Evolutionary conservation across 495 filamentous ascomycete species (phyloP).

Genomic region (Penicillium crystallinum): DNA sequence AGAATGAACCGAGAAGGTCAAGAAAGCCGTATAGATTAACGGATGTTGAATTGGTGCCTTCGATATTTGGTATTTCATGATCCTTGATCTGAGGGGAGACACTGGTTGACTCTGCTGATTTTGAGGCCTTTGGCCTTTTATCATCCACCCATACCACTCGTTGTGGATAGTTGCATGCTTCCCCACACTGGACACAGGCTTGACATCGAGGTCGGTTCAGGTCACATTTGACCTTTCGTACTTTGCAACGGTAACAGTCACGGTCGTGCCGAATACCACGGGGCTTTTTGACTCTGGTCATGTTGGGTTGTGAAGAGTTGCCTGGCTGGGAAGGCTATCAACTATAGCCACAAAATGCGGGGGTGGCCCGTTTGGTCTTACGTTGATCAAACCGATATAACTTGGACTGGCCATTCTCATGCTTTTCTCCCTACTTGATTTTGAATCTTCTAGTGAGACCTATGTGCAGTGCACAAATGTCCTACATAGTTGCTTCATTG

Average conservation of each 20-base stretch:
- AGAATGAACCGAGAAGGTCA: slow-evolving; percentile 27
- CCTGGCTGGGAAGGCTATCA: not conserved
- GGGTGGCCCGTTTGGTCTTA: not conserved
- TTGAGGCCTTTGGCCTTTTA: slow-evolving; percentile 4
- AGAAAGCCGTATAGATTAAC: slow-evolving; percentile 32
- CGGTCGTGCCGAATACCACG: slow-evolving; percentile 33
- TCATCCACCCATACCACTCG: slow-evolving; percentile 30
- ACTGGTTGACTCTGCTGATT: slow-evolving; percentile 1
- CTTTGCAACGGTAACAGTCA: slow-evolving; percentile 27
- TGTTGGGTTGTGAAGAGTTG: not conserved
- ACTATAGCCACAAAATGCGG: slow-evolving; percentile 1
- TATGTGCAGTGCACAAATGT: too few species aligned
- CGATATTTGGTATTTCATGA: not conserved
- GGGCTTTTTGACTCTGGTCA: slow-evolving; percentile 24
- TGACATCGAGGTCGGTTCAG: slow-evolving; percentile 30
- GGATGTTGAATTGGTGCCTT: slow-evolving; percentile 4
- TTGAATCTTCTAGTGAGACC: not conserved
- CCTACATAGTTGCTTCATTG: too few species aligned
- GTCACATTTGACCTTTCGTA: slow-evolving; percentile 29
- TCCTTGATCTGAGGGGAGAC: not conserved
- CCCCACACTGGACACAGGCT: slow-evolving; percentile 19
- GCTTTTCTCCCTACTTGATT: too few species aligned
- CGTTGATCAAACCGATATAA: not conserved
- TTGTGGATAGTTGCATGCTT: slow-evolving; percentile 27
- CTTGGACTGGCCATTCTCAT: not conserved